Base-by-base conservation (phyloP, 106 monocot species). In the Xerophyta viscosa region DNA sequence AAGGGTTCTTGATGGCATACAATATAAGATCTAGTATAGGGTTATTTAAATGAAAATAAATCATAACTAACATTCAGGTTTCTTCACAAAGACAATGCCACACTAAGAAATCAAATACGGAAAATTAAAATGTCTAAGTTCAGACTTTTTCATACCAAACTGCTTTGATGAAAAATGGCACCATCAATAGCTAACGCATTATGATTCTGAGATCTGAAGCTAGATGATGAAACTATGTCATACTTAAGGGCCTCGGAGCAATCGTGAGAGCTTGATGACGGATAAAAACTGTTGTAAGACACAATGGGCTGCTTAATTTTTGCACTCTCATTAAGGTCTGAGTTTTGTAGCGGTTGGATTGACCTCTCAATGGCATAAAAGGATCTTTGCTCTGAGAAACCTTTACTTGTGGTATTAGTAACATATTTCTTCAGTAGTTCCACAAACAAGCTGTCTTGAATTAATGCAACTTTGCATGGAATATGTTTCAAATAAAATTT, bases 381-480 rank as follows among this genome's bases (percentile, higher is more conserved):
- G 22, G 52, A 42, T 29, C 54, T 76, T 2, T 53, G 48, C 31
- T 70, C 76, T 12, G 53, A 29, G 17, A 41, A 47, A 49, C 24
- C 43, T 59, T 64, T 65, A 43, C 41, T 61, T 10, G 56, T 50
- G 8, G 60, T 23, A 56, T 43, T 55, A 18, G 67, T 73, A 7
- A 48, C 13, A 44, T 53, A 24, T 59, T 24, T 28, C 39, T 65
- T 76, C 28, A 39, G 14, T 14, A 64, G 13, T 28, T 64, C 53
- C 45, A 76, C 52, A 23, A 33, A 33, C 28, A 64, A 41, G 27
- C 25, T 70, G 54, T 76, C 76, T 31, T 59, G 45, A 52, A 76
- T 69, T 54, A 59, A 37, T 27, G 76, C 76, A 29, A 76, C 52
- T 57, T 76, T 76, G 64, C 76, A 69, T 15, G 76, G 64, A 21